Conservation (phyloP, 2,329 filamentous ascomycete genomes). For the Penicillium sumatraense region DNA sequence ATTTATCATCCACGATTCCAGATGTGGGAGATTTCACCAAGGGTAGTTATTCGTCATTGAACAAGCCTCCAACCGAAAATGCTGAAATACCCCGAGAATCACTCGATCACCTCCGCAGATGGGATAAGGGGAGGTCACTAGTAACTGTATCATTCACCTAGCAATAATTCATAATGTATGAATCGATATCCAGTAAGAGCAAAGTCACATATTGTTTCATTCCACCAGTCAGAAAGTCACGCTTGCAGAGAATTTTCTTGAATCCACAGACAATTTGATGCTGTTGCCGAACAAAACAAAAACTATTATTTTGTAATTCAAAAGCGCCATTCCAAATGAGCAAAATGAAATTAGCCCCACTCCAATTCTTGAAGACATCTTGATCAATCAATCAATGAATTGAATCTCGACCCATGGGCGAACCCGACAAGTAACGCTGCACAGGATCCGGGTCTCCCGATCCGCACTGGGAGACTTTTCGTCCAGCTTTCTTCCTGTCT, state of each 20-base stretch:
- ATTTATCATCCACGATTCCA: too few species aligned
- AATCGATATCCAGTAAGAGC: too few species aligned
- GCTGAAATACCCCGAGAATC: too few species aligned
- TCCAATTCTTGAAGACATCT: neutral
- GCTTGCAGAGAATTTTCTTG: neutral
- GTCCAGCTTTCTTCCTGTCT: conserved; percentile 38
- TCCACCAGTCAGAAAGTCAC: too few species aligned
- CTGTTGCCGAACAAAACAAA: neutral
- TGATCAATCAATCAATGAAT: neutral
- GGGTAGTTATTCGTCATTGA: too few species aligned
- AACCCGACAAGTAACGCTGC: conserved; percentile 25
- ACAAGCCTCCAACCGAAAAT: too few species aligned
- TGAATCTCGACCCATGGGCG: neutral
- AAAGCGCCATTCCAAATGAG: neutral
- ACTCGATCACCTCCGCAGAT: too few species aligned
- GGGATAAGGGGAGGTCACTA: too few species aligned
- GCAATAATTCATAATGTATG: too few species aligned
- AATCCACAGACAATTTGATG: neutral
- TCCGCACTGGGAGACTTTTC: conserved; percentile 29
- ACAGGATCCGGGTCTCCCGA: conserved; percentile 31
- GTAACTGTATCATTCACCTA: too few species aligned
- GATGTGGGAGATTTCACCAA: too few species aligned
- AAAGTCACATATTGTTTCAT: too few species aligned
- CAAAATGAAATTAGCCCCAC: neutral
- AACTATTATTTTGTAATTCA: neutral